Evolutionary conservation across 306 rosid genomes (phyloP).

Genomic region (Delonix regia): DNA sequence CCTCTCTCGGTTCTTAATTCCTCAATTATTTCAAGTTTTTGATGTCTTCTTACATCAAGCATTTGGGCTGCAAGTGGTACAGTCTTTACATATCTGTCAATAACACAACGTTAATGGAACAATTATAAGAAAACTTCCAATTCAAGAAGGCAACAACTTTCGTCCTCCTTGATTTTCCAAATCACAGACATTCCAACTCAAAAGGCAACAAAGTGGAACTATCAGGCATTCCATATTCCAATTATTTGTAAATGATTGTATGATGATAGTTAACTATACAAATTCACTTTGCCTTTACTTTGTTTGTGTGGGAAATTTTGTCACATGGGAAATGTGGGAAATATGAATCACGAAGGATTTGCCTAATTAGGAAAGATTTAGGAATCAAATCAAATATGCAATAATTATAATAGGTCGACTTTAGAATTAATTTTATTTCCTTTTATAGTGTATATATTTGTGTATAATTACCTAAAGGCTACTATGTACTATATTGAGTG

Average conservation of each 20-base stretch:
- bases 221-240: background rate
- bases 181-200: background rate
- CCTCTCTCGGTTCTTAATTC: constrained; percentile 69
- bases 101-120: constrained; percentile 19
- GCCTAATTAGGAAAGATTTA: too few relatives aligned
- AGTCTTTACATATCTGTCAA: constrained; percentile 83
- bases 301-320: background rate
- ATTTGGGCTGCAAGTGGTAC: constrained; percentile 96
- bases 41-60: constrained; percentile 90
- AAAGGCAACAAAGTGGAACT: background rate
- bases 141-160: constrained; percentile 14
- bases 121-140: constrained; percentile 3
- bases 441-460: too few relatives aligned
- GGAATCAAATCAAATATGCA: too few relatives aligned
- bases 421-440: too few relatives aligned
- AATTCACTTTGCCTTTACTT: background rate
- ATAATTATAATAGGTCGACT: too few relatives aligned
- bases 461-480: too few relatives aligned
- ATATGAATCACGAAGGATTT: too few relatives aligned
- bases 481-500: too few relatives aligned
- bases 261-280: background rate
- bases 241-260: background rate
- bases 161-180: background rate
- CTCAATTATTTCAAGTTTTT: constrained; percentile 81
- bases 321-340: too few relatives aligned